Conservation (phyloP, 441 rosid genomes). For the Jatropha podagrica region DNA sequence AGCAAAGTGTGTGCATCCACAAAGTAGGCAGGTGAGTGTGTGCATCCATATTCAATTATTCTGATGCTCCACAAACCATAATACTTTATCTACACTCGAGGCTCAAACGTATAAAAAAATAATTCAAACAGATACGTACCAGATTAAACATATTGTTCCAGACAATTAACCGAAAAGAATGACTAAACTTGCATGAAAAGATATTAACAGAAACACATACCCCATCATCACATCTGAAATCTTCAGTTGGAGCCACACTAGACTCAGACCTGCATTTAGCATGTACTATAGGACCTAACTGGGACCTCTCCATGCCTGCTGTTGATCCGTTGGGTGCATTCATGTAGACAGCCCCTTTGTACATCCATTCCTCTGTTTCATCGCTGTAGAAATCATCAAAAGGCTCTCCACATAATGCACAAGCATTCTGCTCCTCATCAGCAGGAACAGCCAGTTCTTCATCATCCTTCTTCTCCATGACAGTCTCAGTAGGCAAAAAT, state of each 20-base stretch:
- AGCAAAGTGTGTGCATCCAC: not conserved
- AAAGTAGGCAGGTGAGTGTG: not conserved
- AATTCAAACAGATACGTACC: not conserved
- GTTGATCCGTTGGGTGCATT: constrained; percentile 61
- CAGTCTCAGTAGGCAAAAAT: constrained; percentile 68
- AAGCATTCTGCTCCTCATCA: constrained; percentile 85
- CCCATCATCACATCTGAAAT: constrained; percentile 50
- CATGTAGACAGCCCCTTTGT: constrained; percentile 93
- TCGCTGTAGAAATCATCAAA: constrained; percentile 98
- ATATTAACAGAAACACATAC: constrained; percentile 37
- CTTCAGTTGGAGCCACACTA: constrained; percentile 52
- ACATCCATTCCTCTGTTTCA: constrained; percentile 99
- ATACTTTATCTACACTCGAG: not conserved
- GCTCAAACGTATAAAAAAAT: not conserved
- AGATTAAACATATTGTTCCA: not conserved
- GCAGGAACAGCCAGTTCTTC: constrained; percentile 98
- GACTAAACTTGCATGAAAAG: constrained; percentile 8
- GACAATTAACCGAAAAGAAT: not conserved
- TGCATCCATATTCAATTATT: not conserved
- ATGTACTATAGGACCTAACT: constrained; percentile 95
- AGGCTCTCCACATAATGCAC: constrained; percentile 94
- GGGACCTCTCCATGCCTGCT: constrained; percentile 70
- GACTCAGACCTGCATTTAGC: constrained; percentile 94
- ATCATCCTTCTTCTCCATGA: constrained; percentile 76
- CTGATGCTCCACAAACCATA: not conserved